Evolutionary conservation across 2,329 filamentous ascomycete genomes (phyloP), one percentile per base, ranked within the genome.

Genomic region (Sarocladiaceae sp.): DNA sequence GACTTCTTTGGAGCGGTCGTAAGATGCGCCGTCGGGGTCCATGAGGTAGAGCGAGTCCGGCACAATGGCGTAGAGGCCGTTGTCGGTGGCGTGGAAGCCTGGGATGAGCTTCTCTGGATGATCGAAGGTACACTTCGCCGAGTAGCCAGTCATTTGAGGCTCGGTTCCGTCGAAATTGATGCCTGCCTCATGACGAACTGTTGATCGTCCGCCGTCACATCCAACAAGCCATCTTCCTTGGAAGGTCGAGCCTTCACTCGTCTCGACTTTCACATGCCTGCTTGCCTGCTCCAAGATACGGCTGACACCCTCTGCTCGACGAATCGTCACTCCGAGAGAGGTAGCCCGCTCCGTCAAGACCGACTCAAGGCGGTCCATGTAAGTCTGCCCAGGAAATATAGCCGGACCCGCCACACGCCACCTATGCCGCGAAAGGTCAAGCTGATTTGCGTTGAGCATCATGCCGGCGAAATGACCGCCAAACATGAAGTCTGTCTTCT

Each of bases 121-220:
- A n/a, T 64, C 61, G 3, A 66, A 43, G 5, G 64, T 58, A 43
- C 57, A 60, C 6, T 60, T 46, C 10, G 56, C 54, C 3, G 53
- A 48, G 47, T 65, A 68, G 12, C 58, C 60, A 6, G 60, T 67
- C 13, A 65, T 58, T 34, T 57, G 57, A 9, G 66, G 49, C 15
- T 59, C 58, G 21, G 62, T 65, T 1, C 66, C 65, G 23, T 52
- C 50, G 45, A 67, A 63, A 2, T 56, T 51, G 47, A 69, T 62
- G 2, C 59, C 60, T 0, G 58, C 62, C n/a, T 57, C 52, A 37
- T 59, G 58, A 45, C 68, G 61, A n/a, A 68, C 54, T 3, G 52
- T 47, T 47, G 66, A 69, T 13, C 59, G 59, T 3, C 64, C 66
- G 13, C 66, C 66, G 47, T 71, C 68, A 44, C 66, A 69, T 11